Evolutionary conservation across 1,284 basidiomycete genomes (phyloP), one percentile per base, ranked within the genome.

Genomic region (Sphaerobolus stellatus): DNA sequence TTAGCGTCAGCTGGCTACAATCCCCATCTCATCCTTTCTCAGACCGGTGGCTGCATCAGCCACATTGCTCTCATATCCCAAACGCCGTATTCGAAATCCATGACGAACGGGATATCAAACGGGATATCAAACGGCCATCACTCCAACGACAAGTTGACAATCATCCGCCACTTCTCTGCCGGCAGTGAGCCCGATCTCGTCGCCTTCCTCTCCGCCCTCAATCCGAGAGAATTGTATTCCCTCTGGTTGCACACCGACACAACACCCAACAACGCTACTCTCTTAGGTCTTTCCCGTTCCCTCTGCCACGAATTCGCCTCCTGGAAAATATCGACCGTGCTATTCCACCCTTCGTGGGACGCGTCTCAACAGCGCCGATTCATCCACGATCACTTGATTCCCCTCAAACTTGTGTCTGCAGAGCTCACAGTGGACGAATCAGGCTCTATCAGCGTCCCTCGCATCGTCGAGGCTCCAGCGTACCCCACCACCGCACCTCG

Each of bases 261-360:
- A 14, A 31, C 38, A 11, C 30, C 29, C 11, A 18, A 9, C 7
- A 45, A 48, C 24, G 33, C 33, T 18, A 16, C 27, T 24, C 44
- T 57, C n/a, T n/a, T 54, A 31, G 58, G 58, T 11, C 25, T 63
- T 25, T 34, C 44, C 5, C 50, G 61, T 5, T 48, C 61, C 11
- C 25, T 63, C 4, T 52, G 59, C 11, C 61, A 56, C 13, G 61
- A 63, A 47, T 62, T 56, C 34, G 40, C 38, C 13, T 28, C 38
- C 5, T 63, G 58, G 58, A 54, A 55, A 16, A 60, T 63, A 18
- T 14, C 8, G 3, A 7, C 53, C 2, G 48, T 50, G 8, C 33
- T 57, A 13, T 62, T 63, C 52, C 20, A 53, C 24, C 29, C 44
- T 6, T 45, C 46, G 22, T 59, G 58, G 58, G 18, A 29, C 31